phyloP scores from a whole-genome alignment of 164 flowering plant species.

The Litsea cubeba region DNA sequence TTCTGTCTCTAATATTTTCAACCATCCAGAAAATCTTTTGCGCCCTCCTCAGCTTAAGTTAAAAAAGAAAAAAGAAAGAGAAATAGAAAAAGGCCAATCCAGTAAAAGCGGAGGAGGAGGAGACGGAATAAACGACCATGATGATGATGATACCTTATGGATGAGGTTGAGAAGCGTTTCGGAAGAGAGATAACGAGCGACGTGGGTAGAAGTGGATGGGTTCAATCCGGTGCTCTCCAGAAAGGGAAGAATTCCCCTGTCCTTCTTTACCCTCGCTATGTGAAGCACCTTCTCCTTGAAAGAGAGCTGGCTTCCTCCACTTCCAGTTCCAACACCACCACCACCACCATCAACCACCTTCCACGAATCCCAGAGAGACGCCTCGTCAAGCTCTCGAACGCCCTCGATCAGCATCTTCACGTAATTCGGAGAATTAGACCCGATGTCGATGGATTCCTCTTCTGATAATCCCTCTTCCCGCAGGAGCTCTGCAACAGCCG shows the following conservation, averaged over 20 bases:
- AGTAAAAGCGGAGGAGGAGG: background rate
- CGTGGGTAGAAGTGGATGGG: conserved; percentile 47
- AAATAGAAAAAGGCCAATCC: background rate
- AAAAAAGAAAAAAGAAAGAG: background rate
- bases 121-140: background rate
- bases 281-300: conserved; percentile 48
- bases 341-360: conserved; percentile 17
- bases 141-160: conserved; percentile 37
- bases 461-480: conserved; percentile 40
- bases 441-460: conserved; percentile 39
- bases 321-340: background rate
- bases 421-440: conserved; percentile 52
- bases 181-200: conserved; percentile 52
- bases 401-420: conserved; percentile 51
- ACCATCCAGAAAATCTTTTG: too few relatives aligned
- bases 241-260: conserved; percentile 65
- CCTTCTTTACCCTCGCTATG: conserved; percentile 74
- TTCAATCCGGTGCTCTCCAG: conserved; percentile 79
- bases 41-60: background rate
- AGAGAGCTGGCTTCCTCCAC: conserved; percentile 5
- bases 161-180: conserved; percentile 52
- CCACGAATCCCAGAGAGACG: conserved; percentile 44
- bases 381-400: conserved; percentile 72
- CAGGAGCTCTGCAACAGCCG: conserved; percentile 42
- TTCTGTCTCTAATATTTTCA: too few relatives aligned